Evolutionary conservation across 176 grass and related monocot genomes (phyloP), one percentile per base, ranked within the genome.

Genomic region (Zoysia japonica): DNA sequence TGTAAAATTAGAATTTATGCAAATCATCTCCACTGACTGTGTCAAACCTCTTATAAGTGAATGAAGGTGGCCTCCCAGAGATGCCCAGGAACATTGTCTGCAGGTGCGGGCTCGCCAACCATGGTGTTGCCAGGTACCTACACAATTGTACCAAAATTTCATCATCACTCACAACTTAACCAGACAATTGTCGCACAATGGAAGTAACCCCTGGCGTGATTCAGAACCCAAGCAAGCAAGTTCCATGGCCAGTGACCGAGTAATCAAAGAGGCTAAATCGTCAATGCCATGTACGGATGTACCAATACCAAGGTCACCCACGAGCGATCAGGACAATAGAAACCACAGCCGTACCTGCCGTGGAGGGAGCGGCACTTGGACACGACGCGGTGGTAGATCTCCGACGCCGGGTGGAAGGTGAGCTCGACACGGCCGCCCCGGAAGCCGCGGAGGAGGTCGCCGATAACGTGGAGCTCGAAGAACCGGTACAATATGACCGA

Each of bases 21-120:
- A 47, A 68, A 17, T 75, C 5, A 69, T 75, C 66, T 40, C 16
- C 7, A 14, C 5, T 14, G 44, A 76, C 43, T 17, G 52, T 55
- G 40, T 50, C 77, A 55, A 69, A 99, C 96, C 96, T 99, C 61
- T 87, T 95, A 61, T 99, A 93, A 14, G 80, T 86, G 69, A 93
- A 83, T 12, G 72, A 81, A 19, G 96, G 92, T 3, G 96, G 96
- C 45, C 79, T 86, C 68, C 96, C 92, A 2, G 71, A 88, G 63
- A 95, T 95, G 36, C 84, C 93, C 41, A 99, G 71, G 83, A 99
- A 95, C 70, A 87, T 74, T 39, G 92, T 99, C 83, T 99, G 96
- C 70, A 99, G 80, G 82, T 99, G 96, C 2, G 92, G 96, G 86
- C 96, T 95, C 17, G 96, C 88, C 4, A 99, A 86, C 96, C 96